phyloP scores from a whole-genome alignment of 78 protist species.

The Parvularia atlantis region DNA sequence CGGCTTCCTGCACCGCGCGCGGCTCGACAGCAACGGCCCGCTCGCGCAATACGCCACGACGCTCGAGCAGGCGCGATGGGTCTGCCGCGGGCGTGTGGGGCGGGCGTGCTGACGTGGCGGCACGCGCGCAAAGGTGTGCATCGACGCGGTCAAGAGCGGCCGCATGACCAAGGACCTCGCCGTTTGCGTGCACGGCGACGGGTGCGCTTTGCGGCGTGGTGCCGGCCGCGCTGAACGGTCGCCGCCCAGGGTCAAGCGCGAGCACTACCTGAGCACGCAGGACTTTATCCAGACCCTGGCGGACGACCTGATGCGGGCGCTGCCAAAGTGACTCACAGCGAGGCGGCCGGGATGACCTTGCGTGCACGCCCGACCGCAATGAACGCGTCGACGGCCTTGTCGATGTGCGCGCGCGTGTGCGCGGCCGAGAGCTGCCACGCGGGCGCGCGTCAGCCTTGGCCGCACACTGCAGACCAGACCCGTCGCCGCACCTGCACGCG shows the following conservation, averaged over 20 bases:
- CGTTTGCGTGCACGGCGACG: constrained; percentile 35
- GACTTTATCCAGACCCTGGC: constrained; percentile 39
- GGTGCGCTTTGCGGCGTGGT: background rate
- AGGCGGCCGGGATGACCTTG: too few species aligned
- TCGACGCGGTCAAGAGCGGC: constrained; percentile 47
- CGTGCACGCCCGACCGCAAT: constrained; percentile 15
- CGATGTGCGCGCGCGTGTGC: constrained; percentile 48
- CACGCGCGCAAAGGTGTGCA: constrained; percentile 20
- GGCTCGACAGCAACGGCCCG: constrained; percentile 64
- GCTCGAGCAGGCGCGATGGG: constrained; percentile 26
- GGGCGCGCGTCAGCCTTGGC: too few species aligned
- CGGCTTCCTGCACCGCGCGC: constrained; percentile 77
- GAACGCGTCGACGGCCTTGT: constrained; percentile 44
- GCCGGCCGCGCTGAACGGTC: background rate
- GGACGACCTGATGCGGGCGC: constrained; percentile 14
- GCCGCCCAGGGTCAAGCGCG: background rate
- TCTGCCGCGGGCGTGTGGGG: background rate
- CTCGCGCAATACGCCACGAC: constrained; percentile 29
- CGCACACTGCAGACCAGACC: too few species aligned
- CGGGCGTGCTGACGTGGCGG: background rate
- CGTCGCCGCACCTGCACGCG: too few species aligned
- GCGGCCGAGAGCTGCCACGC: constrained; percentile 66
- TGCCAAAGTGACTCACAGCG: too few species aligned
- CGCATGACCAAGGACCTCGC: constrained; percentile 83
- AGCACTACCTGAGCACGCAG: constrained; percentile 27